Base-by-base conservation (phyloP, 2,329 filamentous ascomycete genomes). In the Tolypocladium cylindrosporum region DNA sequence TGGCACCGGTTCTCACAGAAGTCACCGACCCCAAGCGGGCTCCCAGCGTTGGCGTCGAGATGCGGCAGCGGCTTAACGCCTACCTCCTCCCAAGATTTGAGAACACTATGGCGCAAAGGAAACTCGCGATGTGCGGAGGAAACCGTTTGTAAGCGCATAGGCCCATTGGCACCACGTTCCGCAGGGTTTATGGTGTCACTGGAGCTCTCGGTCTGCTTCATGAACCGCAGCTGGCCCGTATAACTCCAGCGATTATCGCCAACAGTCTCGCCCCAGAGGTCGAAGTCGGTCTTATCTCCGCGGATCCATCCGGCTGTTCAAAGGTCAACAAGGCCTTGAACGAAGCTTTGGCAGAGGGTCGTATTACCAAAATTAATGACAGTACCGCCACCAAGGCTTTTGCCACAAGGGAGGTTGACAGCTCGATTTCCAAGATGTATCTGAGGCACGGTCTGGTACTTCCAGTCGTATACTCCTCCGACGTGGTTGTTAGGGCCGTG, bases 401-500 rank as follows among this genome's bases (percentile, higher is more conserved):
- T 27, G 4, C 48, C 48, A 34, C 11, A 14, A 34, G 31, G 31
- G 13, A 51, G 16, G 48, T 3, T 34, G 3, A 51, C 27, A 16
- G 16, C 1, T 27, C 48, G 48, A 14, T 34, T 19, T 27, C 27
- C 13, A 8, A 51, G 48, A 19, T 34, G 27, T 10, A 34, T 34
- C 48, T 51, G 48, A 16, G 48, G 48, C 48, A 51, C 48, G 6
- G 48, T 51, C 14, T 61, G 52, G 56, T 72, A 73, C 10, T 59
- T 62, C 68, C 70, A 75, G 56, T 72, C 71, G 31, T 69, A 67
- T 34, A 34, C 31, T 34, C 31, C 31, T 34, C 66, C 63, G 6
- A 68, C 59, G 3, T 68, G 61, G 51, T 68, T 66, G 40, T 66
- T 66, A 3, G 66, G 66, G 51, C 67, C 64, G 8, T 66, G 61